Evolutionary conservation across 306 rosid genomes (phyloP), one percentile per base, ranked within the genome.

Genomic region (Cucumis melo): DNA sequence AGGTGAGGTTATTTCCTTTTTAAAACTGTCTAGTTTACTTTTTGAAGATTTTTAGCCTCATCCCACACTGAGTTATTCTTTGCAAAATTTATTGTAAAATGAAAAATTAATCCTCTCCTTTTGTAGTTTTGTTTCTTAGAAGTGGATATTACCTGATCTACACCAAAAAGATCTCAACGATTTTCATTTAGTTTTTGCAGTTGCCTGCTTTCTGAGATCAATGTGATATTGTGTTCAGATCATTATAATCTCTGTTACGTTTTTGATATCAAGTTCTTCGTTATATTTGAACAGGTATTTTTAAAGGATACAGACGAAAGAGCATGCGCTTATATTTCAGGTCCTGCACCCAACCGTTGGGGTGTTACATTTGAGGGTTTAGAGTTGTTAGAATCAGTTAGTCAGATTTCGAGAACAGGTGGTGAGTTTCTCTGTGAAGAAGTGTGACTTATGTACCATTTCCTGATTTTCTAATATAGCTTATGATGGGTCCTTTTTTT

Each of bases 281-380:
- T 81, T 63, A 46, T 79, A 76, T 73, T 76, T 54, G 21, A 67
- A 51, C 89, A 94, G 98, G 98, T 94, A 56, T 92, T 92, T 83
- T 84, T 94, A 82, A 92, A 92, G 76, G 99, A 92, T 77, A 92
- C 98, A 2, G 99, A 94, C 82, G 99, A 94, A 87, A 94, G 99
- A 80, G 99, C 99, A 75, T 94, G 99, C 79, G 99, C 99, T 44
- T 94, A 92, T 83, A 90, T 94, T 90, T 93, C 99, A 80, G 97
- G 98, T 72, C 99, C 99, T 34, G 95, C 99, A 55, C 99, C 99
- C 71, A 94, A 92, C 85, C 97, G 99, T 79, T 94, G 99, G 99
- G 99, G 99, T 81, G 84, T 83, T 77, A 90, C 93, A 17, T 96
- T 87, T 64, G 96, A 94, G 71, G 96, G 96, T 50, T 58, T 76